Base-by-base conservation (phyloP, 2,329 filamentous ascomycete species). In the Colletotrichum australisinense region DNA sequence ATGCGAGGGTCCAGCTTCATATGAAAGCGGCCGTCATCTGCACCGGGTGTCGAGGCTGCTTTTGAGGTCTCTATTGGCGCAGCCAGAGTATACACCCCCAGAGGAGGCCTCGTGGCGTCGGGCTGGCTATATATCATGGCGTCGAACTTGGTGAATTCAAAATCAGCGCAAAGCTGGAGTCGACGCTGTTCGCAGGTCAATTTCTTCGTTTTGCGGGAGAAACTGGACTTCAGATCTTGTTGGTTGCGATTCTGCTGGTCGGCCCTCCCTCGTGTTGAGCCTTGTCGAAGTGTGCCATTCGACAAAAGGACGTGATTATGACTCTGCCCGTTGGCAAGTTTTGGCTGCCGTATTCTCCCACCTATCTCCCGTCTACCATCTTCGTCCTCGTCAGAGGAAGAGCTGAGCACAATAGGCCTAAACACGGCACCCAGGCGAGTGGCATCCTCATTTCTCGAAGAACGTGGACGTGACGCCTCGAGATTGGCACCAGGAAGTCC, bases 1-100 rank as follows among this genome's bases (percentile, higher is more conserved):
- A 86, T 82, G 1, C 85, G 84, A 0, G 89, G 89, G 77, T 92
- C 87, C 3, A 89, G 81, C 60, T 84, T 80, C 1, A 83, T 80
- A 75, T 84, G 90, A 6, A 83, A 74, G 28, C 81, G 82, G 32
- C 81, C 78, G 2, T 16, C 46, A 32, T 81, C 76, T 63, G 78
- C 69, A 26, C 56, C 67, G 60, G 74, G 63, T 35, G 70, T 26
- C 9, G 38, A 55, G 11, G 71, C 58, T 5, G 57, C 58, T 63
- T 72, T 74, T 42, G 63, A 38, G n/a, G 42, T 22, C 11, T 55
- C 28, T 2, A 22, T 35, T 1, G 58, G 38, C 12, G 49, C 60
- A 4, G 49, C 5, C 16, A 62, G 46, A 5, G 66, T n/a, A 6
- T 32, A 12, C 8, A 75, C 57, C n/a, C 52, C 46, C 9, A 57